Evolutionary conservation across 768 basidiomycete genomes (phyloP).

Genomic region (Cystobasidium onofrii): DNA sequence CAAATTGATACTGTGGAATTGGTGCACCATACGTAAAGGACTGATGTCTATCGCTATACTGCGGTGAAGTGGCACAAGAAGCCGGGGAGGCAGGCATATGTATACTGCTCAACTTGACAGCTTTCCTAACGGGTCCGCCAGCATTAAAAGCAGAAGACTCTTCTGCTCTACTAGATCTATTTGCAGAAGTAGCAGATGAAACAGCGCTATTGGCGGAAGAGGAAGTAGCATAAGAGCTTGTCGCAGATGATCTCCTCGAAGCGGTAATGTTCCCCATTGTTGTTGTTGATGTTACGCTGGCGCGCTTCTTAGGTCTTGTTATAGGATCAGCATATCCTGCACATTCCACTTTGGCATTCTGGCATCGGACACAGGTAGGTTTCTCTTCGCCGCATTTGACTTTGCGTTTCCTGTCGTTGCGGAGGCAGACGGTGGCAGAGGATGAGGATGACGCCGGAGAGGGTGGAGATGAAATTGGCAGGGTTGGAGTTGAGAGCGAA

Average conservation of each 20-base stretch:
- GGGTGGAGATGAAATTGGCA: not conserved
- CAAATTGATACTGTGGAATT: no score
- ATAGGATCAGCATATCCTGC: not conserved
- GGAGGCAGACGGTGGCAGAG: not conserved
- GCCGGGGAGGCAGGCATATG: not conserved
- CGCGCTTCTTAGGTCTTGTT: not conserved
- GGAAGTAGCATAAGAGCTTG: not conserved
- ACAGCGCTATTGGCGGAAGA: not conserved
- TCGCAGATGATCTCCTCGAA: not conserved
- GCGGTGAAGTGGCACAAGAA: not conserved
- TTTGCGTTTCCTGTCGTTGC: slow-evolving; percentile 6
- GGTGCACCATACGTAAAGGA: no score
- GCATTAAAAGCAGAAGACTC: no score
- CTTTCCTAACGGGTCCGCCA: not conserved
- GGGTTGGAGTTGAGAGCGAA: not conserved
- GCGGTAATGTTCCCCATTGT: not conserved
- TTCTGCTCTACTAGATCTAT: no score
- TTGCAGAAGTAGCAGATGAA: not conserved
- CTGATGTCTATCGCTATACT: no score
- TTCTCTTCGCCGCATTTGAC: slow-evolving; percentile 26
- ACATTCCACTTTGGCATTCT: not conserved
- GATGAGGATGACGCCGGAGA: not conserved
- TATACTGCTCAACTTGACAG: not conserved
- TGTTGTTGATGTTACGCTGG: not conserved
- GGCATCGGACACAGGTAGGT: slow-evolving; percentile 10